phyloP scores from a whole-genome alignment of 2,329 filamentous ascomycete species.

The Alternaria arbusti region DNA sequence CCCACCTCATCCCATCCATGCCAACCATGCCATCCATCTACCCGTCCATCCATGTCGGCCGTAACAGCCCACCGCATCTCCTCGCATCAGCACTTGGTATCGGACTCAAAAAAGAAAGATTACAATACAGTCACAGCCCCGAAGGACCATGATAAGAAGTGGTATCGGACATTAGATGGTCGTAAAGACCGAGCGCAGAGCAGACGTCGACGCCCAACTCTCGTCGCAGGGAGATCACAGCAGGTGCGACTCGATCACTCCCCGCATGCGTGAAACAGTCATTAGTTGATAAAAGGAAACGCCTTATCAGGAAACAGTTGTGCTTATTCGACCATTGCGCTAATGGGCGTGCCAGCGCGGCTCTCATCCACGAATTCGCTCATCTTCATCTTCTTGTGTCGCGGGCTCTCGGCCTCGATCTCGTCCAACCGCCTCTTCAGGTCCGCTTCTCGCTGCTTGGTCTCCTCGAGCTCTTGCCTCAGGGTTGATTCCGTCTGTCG shows the following conservation, averaged over 20 bases:
- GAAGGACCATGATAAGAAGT: slow-evolving; percentile 16
- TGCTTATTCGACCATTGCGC: slow-evolving; percentile 36
- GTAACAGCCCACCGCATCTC: slow-evolving; percentile 1
- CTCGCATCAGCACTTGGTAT: slow-evolving; percentile 29
- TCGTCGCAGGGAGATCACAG: slow-evolving; percentile 1
- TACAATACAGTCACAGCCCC: slow-evolving; percentile 33
- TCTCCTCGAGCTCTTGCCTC: slow-evolving; percentile 71
- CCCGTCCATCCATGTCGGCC: neutral
- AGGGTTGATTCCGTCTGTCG: slow-evolving; percentile 64
- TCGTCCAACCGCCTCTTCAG: slow-evolving; percentile 84
- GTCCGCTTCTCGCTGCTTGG: slow-evolving; percentile 78
- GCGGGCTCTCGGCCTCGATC: slow-evolving; percentile 53
- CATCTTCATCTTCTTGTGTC: slow-evolving; percentile 63
- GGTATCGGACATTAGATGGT: slow-evolving; percentile 46
- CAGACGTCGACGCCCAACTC: slow-evolving; percentile 33
- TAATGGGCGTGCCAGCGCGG: slow-evolving; percentile 44
- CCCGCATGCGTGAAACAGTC: slow-evolving; percentile 16
- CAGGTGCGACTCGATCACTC: slow-evolving; percentile 9
- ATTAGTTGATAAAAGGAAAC: slow-evolving; percentile 17
- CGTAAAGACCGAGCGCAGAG: slow-evolving; percentile 32
- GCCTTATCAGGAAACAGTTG: neutral
- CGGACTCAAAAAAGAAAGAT: slow-evolving; percentile 26
- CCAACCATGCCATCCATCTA: neutral
- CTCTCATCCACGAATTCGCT: slow-evolving; percentile 61
- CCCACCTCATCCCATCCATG: neutral